Conservation (phyloP, 345 rosid species). For the Mercurialis annua region DNA sequence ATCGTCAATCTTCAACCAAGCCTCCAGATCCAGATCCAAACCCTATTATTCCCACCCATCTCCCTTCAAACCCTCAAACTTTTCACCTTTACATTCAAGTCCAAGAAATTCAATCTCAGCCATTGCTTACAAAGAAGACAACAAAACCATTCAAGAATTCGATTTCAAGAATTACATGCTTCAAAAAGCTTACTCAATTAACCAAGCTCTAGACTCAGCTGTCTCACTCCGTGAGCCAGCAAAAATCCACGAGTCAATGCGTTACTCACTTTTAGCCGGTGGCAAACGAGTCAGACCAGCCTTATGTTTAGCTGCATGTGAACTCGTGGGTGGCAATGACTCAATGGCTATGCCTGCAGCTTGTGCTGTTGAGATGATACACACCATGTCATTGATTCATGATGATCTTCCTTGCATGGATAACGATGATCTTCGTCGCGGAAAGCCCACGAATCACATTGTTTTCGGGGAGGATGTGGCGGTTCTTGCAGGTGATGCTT, state of each 20-base stretch:
- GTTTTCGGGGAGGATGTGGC: constrained; percentile 83
- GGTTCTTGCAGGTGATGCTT: constrained; percentile 87
- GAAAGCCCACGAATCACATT: constrained; percentile 86
- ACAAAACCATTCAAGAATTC: constrained; percentile 41
- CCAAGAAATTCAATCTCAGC: constrained; percentile 40
- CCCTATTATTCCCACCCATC: constrained; percentile 8
- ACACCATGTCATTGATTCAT: constrained; percentile 92
- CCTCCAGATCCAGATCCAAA: constrained; percentile 40
- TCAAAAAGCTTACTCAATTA: constrained; percentile 52
- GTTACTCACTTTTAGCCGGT: constrained; percentile 86
- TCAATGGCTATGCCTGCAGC: constrained; percentile 77
- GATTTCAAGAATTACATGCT: constrained; percentile 80
- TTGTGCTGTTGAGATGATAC: constrained; percentile 91
- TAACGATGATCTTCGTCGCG: constrained; percentile 92
- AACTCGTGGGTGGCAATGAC: constrained; percentile 72
- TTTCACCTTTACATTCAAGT: constrained; percentile 4
- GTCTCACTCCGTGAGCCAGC: constrained; percentile 59
- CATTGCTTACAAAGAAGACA: constrained; percentile 44
- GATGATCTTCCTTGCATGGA: constrained; percentile 98
- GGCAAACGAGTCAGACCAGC: constrained; percentile 83
- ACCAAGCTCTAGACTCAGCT: constrained; percentile 63
- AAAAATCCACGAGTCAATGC: constrained; percentile 90
- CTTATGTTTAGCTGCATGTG: constrained; percentile 84
- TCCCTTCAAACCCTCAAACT: constrained; percentile 7
- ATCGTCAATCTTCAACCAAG: constrained; percentile 20